Percentiles rank a stretch among this genome's conserved stretches.
These are phyloP conservation scores for Whalleya microplaca DNA, from an alignment of 2,329 filamentous ascomycete species.

Conservation along the genomic window DNA sequence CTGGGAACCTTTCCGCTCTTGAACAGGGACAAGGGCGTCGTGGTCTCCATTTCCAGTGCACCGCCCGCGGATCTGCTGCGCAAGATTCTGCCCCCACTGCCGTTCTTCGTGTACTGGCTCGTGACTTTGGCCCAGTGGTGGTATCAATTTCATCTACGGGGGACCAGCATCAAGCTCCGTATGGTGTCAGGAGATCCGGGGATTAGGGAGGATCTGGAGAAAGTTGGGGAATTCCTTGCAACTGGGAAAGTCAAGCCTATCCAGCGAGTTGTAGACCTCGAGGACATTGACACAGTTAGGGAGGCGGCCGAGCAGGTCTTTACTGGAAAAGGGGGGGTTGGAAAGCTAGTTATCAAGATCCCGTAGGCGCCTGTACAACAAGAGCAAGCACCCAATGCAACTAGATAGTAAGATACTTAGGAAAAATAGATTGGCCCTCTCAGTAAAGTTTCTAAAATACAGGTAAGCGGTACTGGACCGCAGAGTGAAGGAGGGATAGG, in stretches of 20 bases:
- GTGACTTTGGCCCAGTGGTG: conserved; percentile 43
- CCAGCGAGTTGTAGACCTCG: conserved; percentile 44
- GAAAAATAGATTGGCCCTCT: no score
- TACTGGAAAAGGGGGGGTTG: no score
- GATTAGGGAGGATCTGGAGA: conserved; percentile 44
- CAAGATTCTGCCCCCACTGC: conserved; percentile 39
- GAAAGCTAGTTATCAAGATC: no score
- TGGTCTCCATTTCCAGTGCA: conserved; percentile 46
- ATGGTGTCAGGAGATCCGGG: conserved; percentile 50
- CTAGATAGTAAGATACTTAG: no score
- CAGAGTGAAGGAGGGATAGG: neutral
- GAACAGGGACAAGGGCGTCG: conserved; percentile 42
- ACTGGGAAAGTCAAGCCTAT: conserved; percentile 48
- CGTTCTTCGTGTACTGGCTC: conserved; percentile 44
- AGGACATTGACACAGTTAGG: conserved; percentile 51
- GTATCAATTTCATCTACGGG: conserved; percentile 47
- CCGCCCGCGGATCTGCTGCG: conserved; percentile 38
- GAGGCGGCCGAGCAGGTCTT: no score
- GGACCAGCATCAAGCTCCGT: conserved; percentile 49
- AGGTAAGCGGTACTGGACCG: no score
- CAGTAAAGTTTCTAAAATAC: no score
- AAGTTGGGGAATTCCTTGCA: conserved; percentile 47
- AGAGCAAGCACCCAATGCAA: no score
- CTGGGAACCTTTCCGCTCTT: conserved; percentile 43
- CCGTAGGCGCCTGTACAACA: no score